A percentile compares a stretch with the other conserved stretches of the same genome.
Conservation (phyloP, 768 basidiomycete genomes). For the Lentinula boryana region DNA sequence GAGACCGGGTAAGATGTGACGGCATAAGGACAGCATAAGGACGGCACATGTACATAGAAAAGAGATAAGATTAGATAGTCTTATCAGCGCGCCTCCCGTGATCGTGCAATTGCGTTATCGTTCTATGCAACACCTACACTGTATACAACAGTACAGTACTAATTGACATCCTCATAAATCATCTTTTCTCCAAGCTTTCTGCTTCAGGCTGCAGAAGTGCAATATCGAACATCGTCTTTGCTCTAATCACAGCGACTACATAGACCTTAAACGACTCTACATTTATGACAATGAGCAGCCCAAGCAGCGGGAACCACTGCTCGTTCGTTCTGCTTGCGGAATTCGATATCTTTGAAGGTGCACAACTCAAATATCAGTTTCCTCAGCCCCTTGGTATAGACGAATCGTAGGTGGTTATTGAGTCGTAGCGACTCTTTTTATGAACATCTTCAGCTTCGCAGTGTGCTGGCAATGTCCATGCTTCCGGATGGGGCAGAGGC, state of each 20-base stretch:
- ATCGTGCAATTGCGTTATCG: neutral
- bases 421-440: neutral
- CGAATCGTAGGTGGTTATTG: slow-evolving; percentile 63
- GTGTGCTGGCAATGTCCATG: slow-evolving; percentile 95
- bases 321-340: slow-evolving; percentile 97
- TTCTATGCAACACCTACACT: too few species aligned
- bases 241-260: too few species aligned
- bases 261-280: too few species aligned
- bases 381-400: slow-evolving; percentile 92
- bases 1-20: neutral
- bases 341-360: slow-evolving; percentile 95
- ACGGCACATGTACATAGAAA: neutral
- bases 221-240: too few species aligned
- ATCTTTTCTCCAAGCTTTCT: too few species aligned
- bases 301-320: slow-evolving; percentile 59
- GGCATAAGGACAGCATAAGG: neutral
- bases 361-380: slow-evolving; percentile 92
- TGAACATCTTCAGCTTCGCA: slow-evolving; percentile 23
- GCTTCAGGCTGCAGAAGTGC: too few species aligned
- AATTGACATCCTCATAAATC: too few species aligned
- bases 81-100: neutral
- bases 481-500: slow-evolving; percentile 97
- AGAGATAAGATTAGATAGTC: neutral
- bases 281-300: slow-evolving; percentile 38
- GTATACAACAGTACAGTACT: too few species aligned